These are phyloP conservation scores for Sugiyamaella paludigena DNA, from an alignment of 1,139 yeast species.

Conservation along the genomic window DNA sequence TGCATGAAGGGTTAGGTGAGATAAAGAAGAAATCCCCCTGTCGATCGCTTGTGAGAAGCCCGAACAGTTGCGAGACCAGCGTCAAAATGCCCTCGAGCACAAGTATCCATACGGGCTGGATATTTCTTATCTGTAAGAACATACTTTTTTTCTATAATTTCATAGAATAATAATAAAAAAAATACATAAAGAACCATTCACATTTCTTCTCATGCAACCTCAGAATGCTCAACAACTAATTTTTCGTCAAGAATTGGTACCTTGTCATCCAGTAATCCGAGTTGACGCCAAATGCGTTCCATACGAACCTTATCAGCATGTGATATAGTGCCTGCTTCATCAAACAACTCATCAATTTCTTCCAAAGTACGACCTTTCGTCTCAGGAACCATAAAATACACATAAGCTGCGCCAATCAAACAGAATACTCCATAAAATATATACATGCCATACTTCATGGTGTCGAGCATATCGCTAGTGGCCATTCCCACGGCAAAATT, in stretches of 20 bases:
- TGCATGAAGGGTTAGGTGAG: too few species aligned
- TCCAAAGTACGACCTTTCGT: conserved; percentile 75
- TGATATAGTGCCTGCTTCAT: conserved; percentile 11
- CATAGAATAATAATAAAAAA: too few species aligned
- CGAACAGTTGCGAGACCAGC: too few species aligned
- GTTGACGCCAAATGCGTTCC: conserved; percentile 21
- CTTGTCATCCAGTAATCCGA: conserved; percentile 20
- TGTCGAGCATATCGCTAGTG: conserved; percentile 51
- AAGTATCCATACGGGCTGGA: too few species aligned
- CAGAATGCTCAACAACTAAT: conserved; percentile 11
- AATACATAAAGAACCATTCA: background rate
- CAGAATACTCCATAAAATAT: conserved; percentile 68
- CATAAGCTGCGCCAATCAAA: conserved; percentile 51
- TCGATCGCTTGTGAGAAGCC: too few species aligned
- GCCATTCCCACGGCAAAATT: conserved; percentile 76
- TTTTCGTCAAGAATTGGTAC: conserved; percentile 16
- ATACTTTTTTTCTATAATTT: too few species aligned
- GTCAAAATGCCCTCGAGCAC: too few species aligned
- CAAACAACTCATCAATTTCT: conserved; percentile 57
- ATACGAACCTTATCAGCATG: conserved; percentile 21
- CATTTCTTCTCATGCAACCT: conserved; percentile 5
- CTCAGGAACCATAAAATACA: conserved; percentile 62
- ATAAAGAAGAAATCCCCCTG: too few species aligned
- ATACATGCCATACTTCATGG: conserved; percentile 55
- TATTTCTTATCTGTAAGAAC: too few species aligned